Conservation (phyloP, 176 grass and related monocot genomes). For the Leersia perrieri region DNA sequence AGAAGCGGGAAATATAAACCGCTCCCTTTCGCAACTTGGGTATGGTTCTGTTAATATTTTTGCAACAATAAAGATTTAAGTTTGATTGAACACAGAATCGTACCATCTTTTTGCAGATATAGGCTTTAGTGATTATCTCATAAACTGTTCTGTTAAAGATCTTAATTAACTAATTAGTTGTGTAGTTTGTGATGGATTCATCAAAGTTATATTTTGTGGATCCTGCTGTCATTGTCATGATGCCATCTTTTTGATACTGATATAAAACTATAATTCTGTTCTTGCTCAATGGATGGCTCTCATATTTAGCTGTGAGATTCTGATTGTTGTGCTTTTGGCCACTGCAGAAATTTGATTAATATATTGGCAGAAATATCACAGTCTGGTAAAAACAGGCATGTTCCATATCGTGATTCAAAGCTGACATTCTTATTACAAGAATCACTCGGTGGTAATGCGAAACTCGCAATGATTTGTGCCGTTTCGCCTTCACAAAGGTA, state of each 20-base stretch:
- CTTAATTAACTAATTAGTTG: not conserved
- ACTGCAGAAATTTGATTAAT: conserved; percentile 90
- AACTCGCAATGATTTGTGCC: conserved; percentile 93
- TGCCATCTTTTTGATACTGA: not conserved
- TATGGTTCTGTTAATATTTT: conserved; percentile 47
- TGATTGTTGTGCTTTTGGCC: conserved; percentile 25
- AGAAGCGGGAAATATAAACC: conserved; percentile 99
- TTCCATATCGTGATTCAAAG: conserved; percentile 96
- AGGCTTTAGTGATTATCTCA: not conserved
- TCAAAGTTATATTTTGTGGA: not conserved
- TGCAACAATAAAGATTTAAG: not conserved
- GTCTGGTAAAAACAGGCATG: conserved; percentile 82
- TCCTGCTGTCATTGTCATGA: not conserved
- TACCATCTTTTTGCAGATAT: not conserved
- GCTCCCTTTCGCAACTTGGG: conserved; percentile 96
- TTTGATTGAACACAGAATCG: not conserved
- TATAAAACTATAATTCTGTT: not conserved
- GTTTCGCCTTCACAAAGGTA: conserved; percentile 88
- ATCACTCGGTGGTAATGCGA: conserved; percentile 96
- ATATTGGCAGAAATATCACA: conserved; percentile 91
- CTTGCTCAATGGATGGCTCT: not conserved
- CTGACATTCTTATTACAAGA: conserved; percentile 94
- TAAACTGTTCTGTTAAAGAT: not conserved
- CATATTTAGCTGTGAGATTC: not conserved
- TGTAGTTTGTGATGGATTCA: not conserved